Conservation (phyloP, 1,139 yeast genomes). For the Hansenula anomala region DNA sequence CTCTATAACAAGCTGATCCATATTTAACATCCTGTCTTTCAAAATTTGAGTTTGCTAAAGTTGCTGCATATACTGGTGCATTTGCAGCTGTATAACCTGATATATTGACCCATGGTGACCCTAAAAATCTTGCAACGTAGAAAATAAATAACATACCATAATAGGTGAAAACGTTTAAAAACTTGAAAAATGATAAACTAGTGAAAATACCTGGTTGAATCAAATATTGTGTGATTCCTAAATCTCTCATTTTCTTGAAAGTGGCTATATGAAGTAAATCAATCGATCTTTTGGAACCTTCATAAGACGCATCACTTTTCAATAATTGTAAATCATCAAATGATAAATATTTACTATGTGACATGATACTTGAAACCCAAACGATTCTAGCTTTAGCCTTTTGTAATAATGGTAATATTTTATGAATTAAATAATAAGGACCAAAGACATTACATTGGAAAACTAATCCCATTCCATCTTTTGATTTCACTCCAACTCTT, state of each 20-base stretch:
- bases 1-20: conserved; percentile 65
- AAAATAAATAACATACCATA: conserved; percentile 83
- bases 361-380: conserved; percentile 84
- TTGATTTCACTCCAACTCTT: conserved; percentile 63
- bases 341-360: conserved; percentile 66
- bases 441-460: conserved; percentile 96
- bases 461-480: conserved; percentile 76
- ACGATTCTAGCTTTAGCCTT: conserved; percentile 58
- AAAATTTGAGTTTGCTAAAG: conserved; percentile 37
- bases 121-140: conserved; percentile 75
- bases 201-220: conserved; percentile 95
- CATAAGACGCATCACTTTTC: conserved; percentile 66
- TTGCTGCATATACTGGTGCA: conserved; percentile 65
- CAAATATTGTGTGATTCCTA: conserved; percentile 65
- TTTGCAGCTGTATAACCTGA: conserved; percentile 87
- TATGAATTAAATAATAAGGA: conserved; percentile 78
- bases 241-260: conserved; percentile 40
- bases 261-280: conserved; percentile 80
- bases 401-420: conserved; percentile 45
- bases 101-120: conserved; percentile 86
- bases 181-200: conserved; percentile 74
- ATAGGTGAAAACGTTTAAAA: conserved; percentile 70
- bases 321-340: conserved; percentile 71
- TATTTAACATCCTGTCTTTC: conserved; percentile 54
- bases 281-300: conserved; percentile 85